Evolutionary conservation across 768 basidiomycete species (phyloP).

Genomic region (Porpolomopsis calyptriformis): DNA sequence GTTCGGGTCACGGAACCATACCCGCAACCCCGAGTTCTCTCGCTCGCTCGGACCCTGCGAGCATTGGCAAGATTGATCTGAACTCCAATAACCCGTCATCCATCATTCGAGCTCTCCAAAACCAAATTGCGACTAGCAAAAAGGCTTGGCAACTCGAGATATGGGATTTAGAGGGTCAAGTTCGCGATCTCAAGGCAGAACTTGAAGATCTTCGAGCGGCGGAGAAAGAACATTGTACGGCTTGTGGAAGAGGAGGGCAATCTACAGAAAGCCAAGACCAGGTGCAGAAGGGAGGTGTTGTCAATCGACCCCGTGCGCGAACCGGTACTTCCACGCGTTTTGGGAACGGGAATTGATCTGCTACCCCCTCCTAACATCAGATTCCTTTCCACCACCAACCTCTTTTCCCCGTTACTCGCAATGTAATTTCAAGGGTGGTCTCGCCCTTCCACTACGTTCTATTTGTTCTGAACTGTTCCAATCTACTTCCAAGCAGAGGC

Average conservation of each 20-base stretch:
- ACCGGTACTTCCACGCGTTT: conserved; percentile 60
- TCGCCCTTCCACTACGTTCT: no score
- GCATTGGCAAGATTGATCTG: conserved; percentile 15
- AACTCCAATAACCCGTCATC: conserved; percentile 33
- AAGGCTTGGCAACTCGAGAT: conserved; percentile 63
- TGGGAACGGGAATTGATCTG: conserved; percentile 31
- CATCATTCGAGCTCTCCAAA: conserved; percentile 44
- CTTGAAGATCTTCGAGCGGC: conserved; percentile 42
- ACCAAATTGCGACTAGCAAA: conserved; percentile 47
- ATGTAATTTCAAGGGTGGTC: no score
- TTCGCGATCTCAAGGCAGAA: conserved; percentile 61
- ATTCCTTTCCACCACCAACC: no score
- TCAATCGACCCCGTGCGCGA: conserved; percentile 56
- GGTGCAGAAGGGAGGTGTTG: conserved; percentile 27
- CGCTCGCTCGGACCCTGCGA: conserved; percentile 6
- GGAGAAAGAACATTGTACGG: conserved; percentile 35
- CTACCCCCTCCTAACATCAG: no score
- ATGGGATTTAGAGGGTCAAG: conserved; percentile 65
- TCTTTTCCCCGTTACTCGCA: no score
- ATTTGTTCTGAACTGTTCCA: no score
- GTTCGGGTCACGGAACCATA: conserved; percentile 31
- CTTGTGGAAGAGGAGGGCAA: conserved; percentile 46
- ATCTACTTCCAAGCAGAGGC: no score
- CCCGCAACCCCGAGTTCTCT: conserved; percentile 36
- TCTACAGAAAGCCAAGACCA: conserved; percentile 8